These are phyloP conservation scores for Beta lomatogona DNA, from an alignment of 179 eudicot species.

Conservation along the genomic window DNA sequence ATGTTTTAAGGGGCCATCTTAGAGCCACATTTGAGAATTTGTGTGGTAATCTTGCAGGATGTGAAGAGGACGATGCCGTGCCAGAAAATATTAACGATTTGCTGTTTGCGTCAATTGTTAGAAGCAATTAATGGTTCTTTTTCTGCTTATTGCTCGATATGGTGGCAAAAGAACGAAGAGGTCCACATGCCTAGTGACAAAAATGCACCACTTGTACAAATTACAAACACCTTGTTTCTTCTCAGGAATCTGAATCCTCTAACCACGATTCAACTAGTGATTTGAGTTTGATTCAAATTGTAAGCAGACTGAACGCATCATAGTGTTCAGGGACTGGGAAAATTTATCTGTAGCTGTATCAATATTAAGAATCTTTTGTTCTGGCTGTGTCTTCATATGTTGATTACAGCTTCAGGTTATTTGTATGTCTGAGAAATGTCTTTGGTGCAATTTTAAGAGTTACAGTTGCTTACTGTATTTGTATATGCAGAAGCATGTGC, in stretches of 20 bases:
- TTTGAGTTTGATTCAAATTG: neutral
- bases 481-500: too few species aligned
- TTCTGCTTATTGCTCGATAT: neutral
- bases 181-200: conserved; percentile 10
- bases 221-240: neutral
- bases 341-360: neutral
- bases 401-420: neutral
- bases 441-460: too few species aligned
- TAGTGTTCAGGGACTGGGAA: neutral
- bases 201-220: conserved; percentile 1
- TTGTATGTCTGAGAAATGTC: too few species aligned
- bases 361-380: neutral
- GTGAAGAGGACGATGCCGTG: conserved; percentile 37
- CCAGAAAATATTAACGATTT: conserved; percentile 61
- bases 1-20: neutral
- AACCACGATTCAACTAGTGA: too few species aligned
- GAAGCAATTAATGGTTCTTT: conserved; percentile 28
- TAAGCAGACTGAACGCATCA: neutral
- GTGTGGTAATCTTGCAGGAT: conserved; percentile 34
- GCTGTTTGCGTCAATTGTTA: conserved; percentile 67
- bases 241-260: neutral
- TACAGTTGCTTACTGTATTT: too few species aligned
- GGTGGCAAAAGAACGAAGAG: neutral
- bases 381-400: neutral
- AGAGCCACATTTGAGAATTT: neutral